Evolutionary conservation across 2,329 filamentous ascomycete genomes (phyloP).

Genomic region (Colletotrichum tabaci): DNA sequence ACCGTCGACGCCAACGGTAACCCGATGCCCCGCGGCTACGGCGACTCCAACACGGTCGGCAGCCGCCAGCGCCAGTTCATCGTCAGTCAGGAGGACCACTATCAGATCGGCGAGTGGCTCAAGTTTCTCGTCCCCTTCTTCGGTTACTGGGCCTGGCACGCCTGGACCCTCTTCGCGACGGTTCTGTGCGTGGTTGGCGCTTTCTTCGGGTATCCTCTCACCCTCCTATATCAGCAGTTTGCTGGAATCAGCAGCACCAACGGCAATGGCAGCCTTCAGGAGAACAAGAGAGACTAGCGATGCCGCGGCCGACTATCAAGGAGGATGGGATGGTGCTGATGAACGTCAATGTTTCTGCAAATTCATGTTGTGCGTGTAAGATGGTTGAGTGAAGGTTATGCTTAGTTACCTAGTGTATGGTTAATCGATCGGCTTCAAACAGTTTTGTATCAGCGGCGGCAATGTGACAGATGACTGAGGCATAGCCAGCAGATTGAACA

Average conservation of each 20-base stretch:
- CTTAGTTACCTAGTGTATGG: neutral
- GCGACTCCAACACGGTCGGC: constrained; percentile 39
- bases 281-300: constrained; percentile 23
- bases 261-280: constrained; percentile 7
- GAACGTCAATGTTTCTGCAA: neutral
- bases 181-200: constrained; percentile 73
- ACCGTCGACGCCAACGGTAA: constrained; percentile 48
- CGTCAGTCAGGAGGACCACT: constrained; percentile 83
- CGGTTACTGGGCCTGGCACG: constrained; percentile 66
- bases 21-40: constrained; percentile 40
- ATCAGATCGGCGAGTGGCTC: constrained; percentile 82
- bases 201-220: constrained; percentile 33
- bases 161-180: constrained; percentile 76
- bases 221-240: constrained; percentile 25
- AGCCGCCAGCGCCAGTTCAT: constrained; percentile 82
- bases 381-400: neutral
- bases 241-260: constrained; percentile 10
- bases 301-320: too few species aligned
- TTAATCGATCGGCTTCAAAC: neutral
- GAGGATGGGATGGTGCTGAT: neutral
- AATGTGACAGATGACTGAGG: neutral
- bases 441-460: neutral
- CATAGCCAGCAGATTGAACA: neutral
- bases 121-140: constrained; percentile 78
- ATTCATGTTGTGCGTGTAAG: neutral